Base-by-base conservation (phyloP, 129 eudicot species). In the Ambrosia artemisiifolia region DNA sequence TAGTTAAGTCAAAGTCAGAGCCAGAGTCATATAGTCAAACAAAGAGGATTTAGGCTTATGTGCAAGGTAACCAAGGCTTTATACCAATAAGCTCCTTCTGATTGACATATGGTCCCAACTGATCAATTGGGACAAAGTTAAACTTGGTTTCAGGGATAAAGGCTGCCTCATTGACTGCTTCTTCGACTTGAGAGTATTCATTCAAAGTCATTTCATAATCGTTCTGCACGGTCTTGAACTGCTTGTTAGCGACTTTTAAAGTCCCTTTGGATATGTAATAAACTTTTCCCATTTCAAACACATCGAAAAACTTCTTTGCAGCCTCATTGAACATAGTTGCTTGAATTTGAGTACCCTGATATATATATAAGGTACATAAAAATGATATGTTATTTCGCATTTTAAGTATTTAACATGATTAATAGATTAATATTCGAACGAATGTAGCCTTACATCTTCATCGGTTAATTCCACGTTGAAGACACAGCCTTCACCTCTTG, bases 141-240 rank as follows among this genome's bases (percentile, higher is more conserved):
- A 90, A 94, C 73, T 84, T 83, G 48, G 91, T 86, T 75, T 88
- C 96, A 47, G 99, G 99, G 51, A 94, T 78, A 76, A 80, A 86
- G 67, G 87, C 75, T 1, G 73, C 89, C 85, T 95, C 97, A 46
- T 78, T 83, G 62, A 76, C 67, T 16, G 85, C 91, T 74, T 86
- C 97, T 72, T 95, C 99, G 7, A 95, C 96, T 65, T 76, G 79
- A 18, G 99, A 95, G 67, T 80, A 72, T 43, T 95, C 97, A 79
- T 88, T 95, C 12, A 95, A 75, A 46, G 96, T 90, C 99, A 90
- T 90, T 67, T 95, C 99, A 76, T 95, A 95, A 79, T 95, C 97
- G 73, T 95, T 94, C n/a, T 86, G 83, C 2, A 94, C 94, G 1
- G 94, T 90, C 72, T 88, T 94, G 85, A 78, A 90, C 71, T 94